These are phyloP conservation scores for Astrocystis sublimbata DNA, from an alignment of 495 filamentous ascomycete species.

Conservation along the genomic window DNA sequence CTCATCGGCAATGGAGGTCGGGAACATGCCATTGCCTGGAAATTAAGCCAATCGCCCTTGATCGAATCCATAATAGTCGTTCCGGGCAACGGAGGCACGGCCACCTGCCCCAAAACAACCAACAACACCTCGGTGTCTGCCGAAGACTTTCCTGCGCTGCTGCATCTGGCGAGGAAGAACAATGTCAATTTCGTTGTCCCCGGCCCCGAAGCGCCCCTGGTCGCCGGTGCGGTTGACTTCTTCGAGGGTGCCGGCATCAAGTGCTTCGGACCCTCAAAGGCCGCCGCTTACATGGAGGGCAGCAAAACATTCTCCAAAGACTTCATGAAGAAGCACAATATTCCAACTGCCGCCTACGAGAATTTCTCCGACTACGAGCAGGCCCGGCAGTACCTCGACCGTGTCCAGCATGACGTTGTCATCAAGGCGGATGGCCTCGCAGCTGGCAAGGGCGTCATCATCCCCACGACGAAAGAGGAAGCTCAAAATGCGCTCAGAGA, in stretches of 20 bases:
- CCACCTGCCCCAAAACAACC: conserved; percentile 64
- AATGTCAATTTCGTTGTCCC: conserved; percentile 83
- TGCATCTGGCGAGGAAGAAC: conserved; percentile 70
- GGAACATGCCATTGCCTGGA: conserved; percentile 96
- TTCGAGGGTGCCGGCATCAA: conserved; percentile 78
- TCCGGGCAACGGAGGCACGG: conserved; percentile 90
- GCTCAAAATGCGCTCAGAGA: conserved; percentile 77
- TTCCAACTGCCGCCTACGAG: conserved; percentile 86
- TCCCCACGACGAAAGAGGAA: conserved; percentile 77
- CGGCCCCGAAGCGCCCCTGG: conserved; percentile 91
- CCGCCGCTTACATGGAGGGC: conserved; percentile 88
- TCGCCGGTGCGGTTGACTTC: conserved; percentile 82
- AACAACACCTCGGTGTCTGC: conserved; percentile 68
- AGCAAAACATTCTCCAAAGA: conserved; percentile 97
- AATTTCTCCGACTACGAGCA: conserved; percentile 83
- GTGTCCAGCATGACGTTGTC: conserved; percentile 72
- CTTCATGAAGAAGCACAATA: conserved; percentile 90
- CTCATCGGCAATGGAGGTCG: conserved; percentile 91
- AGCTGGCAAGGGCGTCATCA: conserved; percentile 89
- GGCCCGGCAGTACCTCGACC: conserved; percentile 75
- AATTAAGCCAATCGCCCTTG: conserved; percentile 75
- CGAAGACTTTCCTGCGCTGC: conserved; percentile 75
- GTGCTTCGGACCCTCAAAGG: conserved; percentile 84
- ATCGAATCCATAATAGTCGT: conserved; percentile 66
- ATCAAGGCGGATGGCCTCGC: conserved; percentile 89